Evolutionary conservation across 2,329 filamentous ascomycete species (phyloP).

Genomic region (Cryphonectria nitschkei): DNA sequence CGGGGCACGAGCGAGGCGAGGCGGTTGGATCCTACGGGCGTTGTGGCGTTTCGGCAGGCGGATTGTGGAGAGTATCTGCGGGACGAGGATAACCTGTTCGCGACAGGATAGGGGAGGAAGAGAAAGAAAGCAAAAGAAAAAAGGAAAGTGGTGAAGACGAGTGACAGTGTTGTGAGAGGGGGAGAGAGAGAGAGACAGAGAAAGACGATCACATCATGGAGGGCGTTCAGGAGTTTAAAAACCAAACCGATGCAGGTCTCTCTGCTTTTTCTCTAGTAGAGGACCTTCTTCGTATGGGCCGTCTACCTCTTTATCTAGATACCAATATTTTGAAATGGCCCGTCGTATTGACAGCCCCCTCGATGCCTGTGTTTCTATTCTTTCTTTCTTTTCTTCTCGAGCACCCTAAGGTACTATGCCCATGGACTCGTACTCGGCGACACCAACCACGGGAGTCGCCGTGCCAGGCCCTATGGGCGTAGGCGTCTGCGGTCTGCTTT

Average conservation of each 20-base stretch:
- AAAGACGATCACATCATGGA: conserved; percentile 5
- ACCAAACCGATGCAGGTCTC: neutral
- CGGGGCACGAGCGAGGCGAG: conserved; percentile 82
- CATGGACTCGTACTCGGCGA: conserved; percentile 33
- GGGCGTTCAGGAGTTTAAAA: conserved; percentile 12
- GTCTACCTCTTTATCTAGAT: conserved; percentile 20
- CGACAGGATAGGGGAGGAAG: conserved; percentile 47
- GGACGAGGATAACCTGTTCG: conserved; percentile 73
- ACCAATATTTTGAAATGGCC: neutral
- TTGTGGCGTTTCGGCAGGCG: conserved; percentile 87
- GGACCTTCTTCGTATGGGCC: neutral
- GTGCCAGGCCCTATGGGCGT: conserved; percentile 35
- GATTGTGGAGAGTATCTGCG: conserved; percentile 95
- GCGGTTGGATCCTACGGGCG: conserved; percentile 85
- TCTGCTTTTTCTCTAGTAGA: neutral
- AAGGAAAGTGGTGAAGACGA: neutral
- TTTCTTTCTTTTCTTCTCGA: neutral
- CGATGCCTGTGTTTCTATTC: neutral
- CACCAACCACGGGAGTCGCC: conserved; percentile 28
- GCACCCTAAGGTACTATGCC: neutral
- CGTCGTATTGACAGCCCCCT: neutral
- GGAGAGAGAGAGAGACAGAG: neutral
- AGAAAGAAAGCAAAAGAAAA: neutral
- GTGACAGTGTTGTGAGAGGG: neutral
- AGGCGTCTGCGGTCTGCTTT: conserved; percentile 58